These are phyloP conservation scores for Zygnema cylindricum DNA, from an alignment of 139 green algal species.

Conservation along the genomic window DNA sequence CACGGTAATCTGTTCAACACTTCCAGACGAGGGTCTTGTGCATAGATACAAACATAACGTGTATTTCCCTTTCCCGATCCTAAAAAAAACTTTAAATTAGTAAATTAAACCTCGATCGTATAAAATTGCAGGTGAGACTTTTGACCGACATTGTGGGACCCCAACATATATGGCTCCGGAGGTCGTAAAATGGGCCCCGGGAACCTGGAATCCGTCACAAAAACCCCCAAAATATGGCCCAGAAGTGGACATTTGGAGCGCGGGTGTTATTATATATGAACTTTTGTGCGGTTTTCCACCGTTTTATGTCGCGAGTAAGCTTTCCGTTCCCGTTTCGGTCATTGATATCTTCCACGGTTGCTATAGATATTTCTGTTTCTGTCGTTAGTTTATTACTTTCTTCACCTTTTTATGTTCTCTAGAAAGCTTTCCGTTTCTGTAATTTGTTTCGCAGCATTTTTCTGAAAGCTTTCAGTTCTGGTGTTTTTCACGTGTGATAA, in stretches of 20 bases:
- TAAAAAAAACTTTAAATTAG: not conserved
- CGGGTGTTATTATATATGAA: conserved; percentile 33
- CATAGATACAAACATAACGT: not conserved
- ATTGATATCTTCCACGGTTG: too few species aligned
- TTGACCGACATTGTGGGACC: not conserved
- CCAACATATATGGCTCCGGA: not conserved
- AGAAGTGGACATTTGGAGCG: conserved; percentile 33
- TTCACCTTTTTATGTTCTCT: not conserved
- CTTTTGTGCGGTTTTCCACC: conserved; percentile 28
- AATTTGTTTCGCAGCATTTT: not conserved
- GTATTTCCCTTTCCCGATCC: not conserved
- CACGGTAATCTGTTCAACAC: not conserved
- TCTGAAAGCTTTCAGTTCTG: too few species aligned
- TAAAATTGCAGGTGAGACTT: not conserved
- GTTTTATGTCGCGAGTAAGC: conserved; percentile 38
- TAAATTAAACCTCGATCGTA: not conserved
- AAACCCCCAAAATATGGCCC: conserved; percentile 28
- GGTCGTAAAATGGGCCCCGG: not conserved
- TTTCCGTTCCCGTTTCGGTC: not conserved
- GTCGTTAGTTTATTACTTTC: not conserved
- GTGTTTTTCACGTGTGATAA: too few species aligned
- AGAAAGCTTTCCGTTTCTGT: not conserved
- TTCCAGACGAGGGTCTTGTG: not conserved
- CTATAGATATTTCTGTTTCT: not conserved
- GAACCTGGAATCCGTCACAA: not conserved